These are phyloP conservation scores for Crassisporium funariophilum DNA, from an alignment of 768 basidiomycete species.

Conservation along the genomic window DNA sequence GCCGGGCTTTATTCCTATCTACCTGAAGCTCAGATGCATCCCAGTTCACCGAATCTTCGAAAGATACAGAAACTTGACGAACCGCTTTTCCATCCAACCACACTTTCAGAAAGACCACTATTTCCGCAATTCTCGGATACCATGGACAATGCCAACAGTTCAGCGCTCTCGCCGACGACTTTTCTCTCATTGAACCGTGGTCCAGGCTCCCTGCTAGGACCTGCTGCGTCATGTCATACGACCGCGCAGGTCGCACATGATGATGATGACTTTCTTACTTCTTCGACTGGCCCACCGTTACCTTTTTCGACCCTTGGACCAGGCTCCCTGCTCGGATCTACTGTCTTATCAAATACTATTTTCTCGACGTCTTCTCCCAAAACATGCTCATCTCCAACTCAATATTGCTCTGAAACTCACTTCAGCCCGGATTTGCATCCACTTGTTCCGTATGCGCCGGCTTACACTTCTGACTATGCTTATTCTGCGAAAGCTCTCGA, in stretches of 20 bases:
- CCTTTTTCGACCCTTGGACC: conserved; percentile 34
- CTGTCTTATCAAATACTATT: conserved; percentile 11
- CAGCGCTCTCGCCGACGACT: too few relatives aligned
- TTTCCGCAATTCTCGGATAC: too few relatives aligned
- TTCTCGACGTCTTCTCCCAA: conserved; percentile 14
- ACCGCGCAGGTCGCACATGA: too few relatives aligned
- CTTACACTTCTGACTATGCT: conserved; percentile 6
- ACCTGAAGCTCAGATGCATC: too few relatives aligned
- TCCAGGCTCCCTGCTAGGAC: conserved; percentile 24
- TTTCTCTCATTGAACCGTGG: conserved; percentile 31
- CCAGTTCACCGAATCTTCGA: too few relatives aligned
- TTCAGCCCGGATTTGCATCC: conserved; percentile 2
- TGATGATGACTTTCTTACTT: neutral
- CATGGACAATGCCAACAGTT: too few relatives aligned
- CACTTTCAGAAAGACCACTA: too few relatives aligned
- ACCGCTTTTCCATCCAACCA: conserved; percentile 1
- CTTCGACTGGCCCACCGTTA: neutral
- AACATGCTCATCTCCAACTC: conserved; percentile 21
- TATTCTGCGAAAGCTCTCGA: neutral
- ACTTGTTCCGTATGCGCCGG: conserved; percentile 8
- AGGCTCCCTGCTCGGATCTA: conserved; percentile 20
- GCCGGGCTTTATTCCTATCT: too few relatives aligned
- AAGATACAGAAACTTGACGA: too few relatives aligned
- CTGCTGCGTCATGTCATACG: conserved; percentile 12
- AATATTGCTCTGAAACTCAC: conserved; percentile 12